Evolutionary conservation across 345 rosid genomes (phyloP), one percentile per base, ranked within the genome.

Genomic region (Brassica juncea): DNA sequence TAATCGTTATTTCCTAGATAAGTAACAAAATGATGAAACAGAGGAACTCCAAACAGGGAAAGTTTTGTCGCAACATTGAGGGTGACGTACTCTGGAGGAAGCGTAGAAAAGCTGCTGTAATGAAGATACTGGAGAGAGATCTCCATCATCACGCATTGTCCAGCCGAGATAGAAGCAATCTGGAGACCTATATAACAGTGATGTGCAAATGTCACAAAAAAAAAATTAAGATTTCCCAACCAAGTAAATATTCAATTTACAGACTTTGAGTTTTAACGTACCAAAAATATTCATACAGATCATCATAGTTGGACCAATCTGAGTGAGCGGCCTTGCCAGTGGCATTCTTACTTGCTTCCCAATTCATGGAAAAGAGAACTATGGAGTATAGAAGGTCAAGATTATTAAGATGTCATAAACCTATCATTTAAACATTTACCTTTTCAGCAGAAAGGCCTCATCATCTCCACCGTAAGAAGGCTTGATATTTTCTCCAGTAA

Each of bases 71-170:
- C 34, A 54, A 64, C 23, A 60, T 25, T 73, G 69, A 75, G 49
- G 71, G 71, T 55, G 32, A 11, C 86, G 75, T 90, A 95, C 99
- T 88, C 77, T 93, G 98, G 66, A 95, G 85, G 68, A 93, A 80
- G 57, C 99, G 98, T 76, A 95, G 90, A 79, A 88, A 59, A 54
- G 99, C 96, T 57, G 98, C 98, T 49, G 99, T 95, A n/a, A 95
- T 90, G 84, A 95, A 95, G 83, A 91, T 85, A 73, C 96, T 93
- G 64, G 99, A 93, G 44, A 95, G 75, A 68, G 85, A 32, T 86
- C 88, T n/a, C 98, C 98, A 84, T 95, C 98, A 78, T 95, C 99
- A 69, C 99, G 98, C 99, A 95, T 95, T 27, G 99, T 97, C 98
- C 99, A 95, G 80, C 98, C 99, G 81, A 95, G 97, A 83, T 98